Evolutionary conservation across 2,329 filamentous ascomycete genomes (phyloP).

Genomic region (Bipolaris zeicola): DNA sequence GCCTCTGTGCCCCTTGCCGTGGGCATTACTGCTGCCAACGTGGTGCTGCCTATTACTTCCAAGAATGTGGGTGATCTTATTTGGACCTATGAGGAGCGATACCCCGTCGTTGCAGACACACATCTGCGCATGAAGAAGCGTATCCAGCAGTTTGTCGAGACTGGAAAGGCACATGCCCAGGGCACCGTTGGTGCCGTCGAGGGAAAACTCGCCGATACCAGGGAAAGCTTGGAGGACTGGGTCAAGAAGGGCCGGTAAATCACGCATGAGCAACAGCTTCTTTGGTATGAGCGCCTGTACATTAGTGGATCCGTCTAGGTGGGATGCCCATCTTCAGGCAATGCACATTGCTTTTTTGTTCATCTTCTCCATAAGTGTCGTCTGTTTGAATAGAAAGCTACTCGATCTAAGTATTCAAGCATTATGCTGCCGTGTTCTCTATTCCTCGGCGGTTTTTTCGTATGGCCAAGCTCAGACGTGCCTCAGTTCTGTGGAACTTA

Average conservation of each 20-base stretch:
- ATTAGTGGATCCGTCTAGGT: slow-evolving; percentile 18
- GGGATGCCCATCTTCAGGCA: slow-evolving; percentile 3
- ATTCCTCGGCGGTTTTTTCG: not conserved
- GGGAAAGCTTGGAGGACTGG: slow-evolving; percentile 83
- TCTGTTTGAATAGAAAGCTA: not conserved
- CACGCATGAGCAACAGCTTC: slow-evolving; percentile 6
- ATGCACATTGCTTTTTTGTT: slow-evolving; percentile 8
- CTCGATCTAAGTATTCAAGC: not conserved
- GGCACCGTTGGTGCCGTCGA: slow-evolving; percentile 75
- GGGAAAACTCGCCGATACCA: slow-evolving; percentile 76
- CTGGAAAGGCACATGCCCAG: slow-evolving; percentile 74
- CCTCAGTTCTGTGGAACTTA: not conserved
- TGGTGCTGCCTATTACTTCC: slow-evolving; percentile 86
- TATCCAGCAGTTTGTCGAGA: slow-evolving; percentile 71
- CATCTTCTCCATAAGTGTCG: not conserved
- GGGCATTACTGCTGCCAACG: slow-evolving; percentile 81
- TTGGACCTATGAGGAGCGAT: slow-evolving; percentile 92
- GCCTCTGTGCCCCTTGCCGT: slow-evolving; percentile 77
- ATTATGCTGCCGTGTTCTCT: not conserved
- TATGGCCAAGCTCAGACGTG: not conserved
- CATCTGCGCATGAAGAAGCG: slow-evolving; percentile 75
- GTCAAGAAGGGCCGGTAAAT: slow-evolving; percentile 84
- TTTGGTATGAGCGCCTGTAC: slow-evolving; percentile 23
- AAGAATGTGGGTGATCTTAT: slow-evolving; percentile 82
- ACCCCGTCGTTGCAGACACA: slow-evolving; percentile 80